Evolutionary conservation across 257 asterid genomes (phyloP), one percentile per base, ranked within the genome.

Genomic region (Ilex aquifolium): DNA sequence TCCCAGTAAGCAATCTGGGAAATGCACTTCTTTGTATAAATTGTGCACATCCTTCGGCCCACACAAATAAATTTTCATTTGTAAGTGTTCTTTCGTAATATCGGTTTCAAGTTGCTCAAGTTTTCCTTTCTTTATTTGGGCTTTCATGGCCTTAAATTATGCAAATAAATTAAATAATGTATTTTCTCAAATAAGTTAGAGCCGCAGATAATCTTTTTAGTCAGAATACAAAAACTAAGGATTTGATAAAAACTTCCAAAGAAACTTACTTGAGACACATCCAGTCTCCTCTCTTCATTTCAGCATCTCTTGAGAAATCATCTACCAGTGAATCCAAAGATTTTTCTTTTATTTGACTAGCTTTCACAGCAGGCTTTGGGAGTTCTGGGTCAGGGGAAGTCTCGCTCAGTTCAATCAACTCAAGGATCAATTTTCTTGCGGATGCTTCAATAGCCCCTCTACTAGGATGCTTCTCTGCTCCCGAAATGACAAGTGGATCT

Each of bases 231-330:
- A 21, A 21, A 21, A 21, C 27, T 21, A 21, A 21, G 27, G 27
- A 21, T 21, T 21, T 21, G 27, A 32, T 50, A 14, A 52, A 46
- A 58, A 27, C 13, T 57, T 60, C 40, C 61, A 32, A 32, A 16
- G 31, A n/a, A 58, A 69, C 96, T 79, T 85, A 87, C 99, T 74
- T 60, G 55, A 75, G 57, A 73, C 96, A 88, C 67, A 72, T 69
- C 95, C 91, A 92, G 65, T 92, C 91, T 58, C 91, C 92, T 7
- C 72, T 76, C 74, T 76, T 87, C 93, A 80, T 76, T 66, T 75
- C 85, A 62, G 63, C 65, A 57, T 64, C 63, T 36, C 64, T 65
- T 11, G 79, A 70, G 53, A 65, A 44, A 31, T 54, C 74, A 60
- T 66, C 65, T 11, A 68, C 72, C 29, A 63, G 42, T 15, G 62